These are phyloP conservation scores for Hymenoscyphus repandus DNA, from an alignment of 2,329 filamentous ascomycete species.

Conservation along the genomic window DNA sequence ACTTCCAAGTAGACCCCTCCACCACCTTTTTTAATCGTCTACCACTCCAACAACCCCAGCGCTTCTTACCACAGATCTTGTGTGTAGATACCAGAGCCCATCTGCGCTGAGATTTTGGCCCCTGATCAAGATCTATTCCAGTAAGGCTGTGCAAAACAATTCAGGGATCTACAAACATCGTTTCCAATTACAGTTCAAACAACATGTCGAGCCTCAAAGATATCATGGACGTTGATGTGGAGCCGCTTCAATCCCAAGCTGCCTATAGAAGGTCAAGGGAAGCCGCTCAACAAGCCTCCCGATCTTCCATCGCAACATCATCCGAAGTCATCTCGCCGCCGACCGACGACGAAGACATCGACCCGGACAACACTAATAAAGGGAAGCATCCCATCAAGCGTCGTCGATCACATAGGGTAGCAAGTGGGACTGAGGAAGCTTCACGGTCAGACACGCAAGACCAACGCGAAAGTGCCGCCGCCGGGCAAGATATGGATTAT, in stretches of 20 bases:
- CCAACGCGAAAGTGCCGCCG: conserved; percentile 23
- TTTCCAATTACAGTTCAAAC: conserved; percentile 25
- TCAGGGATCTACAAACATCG: conserved; percentile 21
- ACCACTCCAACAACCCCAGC: conserved; percentile 4
- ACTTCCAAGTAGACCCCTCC: conserved; percentile 18
- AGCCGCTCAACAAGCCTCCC: conserved; percentile 26
- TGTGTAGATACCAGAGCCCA: conserved; percentile 16
- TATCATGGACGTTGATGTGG: conserved; percentile 34
- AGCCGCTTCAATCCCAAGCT: conserved; percentile 31
- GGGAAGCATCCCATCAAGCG: conserved; percentile 22
- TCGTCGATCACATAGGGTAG: conserved; percentile 26
- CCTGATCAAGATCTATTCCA: conserved; percentile 25
- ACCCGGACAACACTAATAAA: conserved; percentile 12
- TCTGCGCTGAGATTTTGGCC: conserved; percentile 25
- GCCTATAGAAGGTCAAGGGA: conserved; percentile 29
- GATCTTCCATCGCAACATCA: conserved; percentile 17
- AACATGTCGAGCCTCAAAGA: conserved; percentile 33
- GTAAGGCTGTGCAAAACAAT: conserved; percentile 29
- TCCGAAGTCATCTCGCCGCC: conserved; percentile 20
- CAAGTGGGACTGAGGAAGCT: conserved; percentile 17
- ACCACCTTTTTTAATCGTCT: conserved; percentile 15
- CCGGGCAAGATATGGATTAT: conserved; percentile 25
- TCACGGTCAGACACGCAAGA: conserved; percentile 15
- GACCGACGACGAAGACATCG: conserved; percentile 11
- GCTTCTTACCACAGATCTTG: conserved; percentile 20